Evolutionary conservation across 305 asterid genomes (phyloP).

Genomic region (Stenogyne calaminthoides): DNA sequence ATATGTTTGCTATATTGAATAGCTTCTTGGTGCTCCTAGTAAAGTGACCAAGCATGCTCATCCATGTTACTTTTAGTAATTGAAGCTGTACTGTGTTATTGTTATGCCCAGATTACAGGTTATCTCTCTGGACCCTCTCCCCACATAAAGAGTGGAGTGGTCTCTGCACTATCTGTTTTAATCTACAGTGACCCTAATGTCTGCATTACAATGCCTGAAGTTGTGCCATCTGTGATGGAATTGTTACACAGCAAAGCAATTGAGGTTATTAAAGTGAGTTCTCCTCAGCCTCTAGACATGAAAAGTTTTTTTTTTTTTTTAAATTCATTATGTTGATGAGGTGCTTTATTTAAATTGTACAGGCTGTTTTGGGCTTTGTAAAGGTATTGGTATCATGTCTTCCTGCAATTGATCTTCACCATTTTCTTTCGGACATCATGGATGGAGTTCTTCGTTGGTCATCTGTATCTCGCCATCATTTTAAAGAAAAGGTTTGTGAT

Average conservation of each 20-base stretch:
- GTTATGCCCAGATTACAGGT: conserved; percentile 67
- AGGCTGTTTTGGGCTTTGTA: conserved; percentile 94
- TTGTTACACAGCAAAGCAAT: conserved; percentile 78
- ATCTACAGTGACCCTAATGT: conserved; percentile 65
- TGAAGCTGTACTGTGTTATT: conserved; percentile 27
- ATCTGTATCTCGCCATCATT: conserved; percentile 82
- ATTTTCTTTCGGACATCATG: conserved; percentile 66
- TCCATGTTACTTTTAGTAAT: conserved; percentile 17
- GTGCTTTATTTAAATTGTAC: conserved; percentile 38
- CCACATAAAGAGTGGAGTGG: conserved; percentile 90
- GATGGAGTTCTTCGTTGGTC: conserved; percentile 94
- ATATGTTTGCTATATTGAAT: conserved; percentile 3
- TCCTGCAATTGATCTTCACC: conserved; percentile 62
- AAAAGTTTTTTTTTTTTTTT: background rate
- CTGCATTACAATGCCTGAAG: conserved; percentile 65
- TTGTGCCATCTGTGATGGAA: conserved; percentile 72
- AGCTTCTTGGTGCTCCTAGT: conserved; percentile 12
- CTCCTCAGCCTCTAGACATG: conserved; percentile 8
- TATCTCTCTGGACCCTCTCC: conserved; percentile 90
- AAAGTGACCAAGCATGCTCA: conserved; percentile 6
- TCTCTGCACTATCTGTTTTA: conserved; percentile 85
- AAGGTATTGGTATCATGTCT: conserved; percentile 89
- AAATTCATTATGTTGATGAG: conserved; percentile 31
- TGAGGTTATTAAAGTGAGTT: conserved; percentile 88
- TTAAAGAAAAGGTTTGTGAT: conserved; percentile 76